Evolutionary conservation across 2,329 filamentous ascomycete species (phyloP), one percentile per base, ranked within the genome.

Genomic region (Arachnomyces sp.): DNA sequence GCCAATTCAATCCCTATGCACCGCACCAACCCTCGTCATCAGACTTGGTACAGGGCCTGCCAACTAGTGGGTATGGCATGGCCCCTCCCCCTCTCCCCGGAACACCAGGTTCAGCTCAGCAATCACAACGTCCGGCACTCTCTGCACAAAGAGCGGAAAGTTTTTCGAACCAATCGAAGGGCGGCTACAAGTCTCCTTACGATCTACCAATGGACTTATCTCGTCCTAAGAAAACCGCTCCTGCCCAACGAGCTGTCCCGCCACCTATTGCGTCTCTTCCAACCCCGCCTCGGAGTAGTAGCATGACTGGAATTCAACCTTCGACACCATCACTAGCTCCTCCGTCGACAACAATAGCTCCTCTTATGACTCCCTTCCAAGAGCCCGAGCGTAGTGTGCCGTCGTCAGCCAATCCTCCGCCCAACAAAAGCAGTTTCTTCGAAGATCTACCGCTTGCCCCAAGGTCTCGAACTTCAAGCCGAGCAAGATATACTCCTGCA

Each of bases 131-230:
- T 4, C 58, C 66, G 13, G 56, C 65, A 35, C 71, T 71, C n/a
- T 67, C 74, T 46, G 52, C 74, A 52, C 49, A 48, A 43, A 80
- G 79, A 62, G 72, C 78, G 1, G 80, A 93, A 58, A 96, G 90
- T 62, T 98, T 95, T 62, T 86, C 77, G 4, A 84, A 90, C 61
- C 93, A 93, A 61, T 71, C 86, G 3, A 96, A 94, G 63, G 86
- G 86, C 41, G 89, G 90, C 6, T 98, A 98, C 59, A 76, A 83
- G 36, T 96, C 90, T 14, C 92, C 92, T 0, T 98, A 95, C 54
- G 93, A 98, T 65, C 72, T 98, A 14, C 92, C 92, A 3, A 86
- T 92, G 64, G 90, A 95, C 40, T 75, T 98, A 21, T 76, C 72
- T 17, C 60, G 62, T 17, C 65, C 83, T 43, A 25, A 9, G 21